These are phyloP conservation scores for Vinca minor DNA, from an alignment of 257 asterid species.

Conservation along the genomic window DNA sequence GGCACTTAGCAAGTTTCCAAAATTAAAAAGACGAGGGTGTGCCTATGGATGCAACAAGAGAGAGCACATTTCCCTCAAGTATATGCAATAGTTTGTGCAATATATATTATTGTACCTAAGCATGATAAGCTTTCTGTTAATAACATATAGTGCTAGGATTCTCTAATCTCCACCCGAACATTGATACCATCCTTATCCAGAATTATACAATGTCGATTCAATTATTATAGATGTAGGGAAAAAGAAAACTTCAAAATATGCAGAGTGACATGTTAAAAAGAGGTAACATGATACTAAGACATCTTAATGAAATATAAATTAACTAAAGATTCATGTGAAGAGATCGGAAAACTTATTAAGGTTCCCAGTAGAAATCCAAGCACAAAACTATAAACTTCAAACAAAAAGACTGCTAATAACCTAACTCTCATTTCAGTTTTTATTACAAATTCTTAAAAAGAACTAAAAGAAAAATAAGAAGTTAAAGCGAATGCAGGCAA, in stretches of 20 bases:
- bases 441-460: background rate
- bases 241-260: background rate
- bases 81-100: no score
- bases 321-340: background rate
- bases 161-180: background rate
- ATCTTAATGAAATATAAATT: background rate
- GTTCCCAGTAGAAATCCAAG: background rate
- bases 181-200: background rate
- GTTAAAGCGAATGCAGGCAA: no score
- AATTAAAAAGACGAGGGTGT: background rate
- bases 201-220: background rate
- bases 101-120: no score
- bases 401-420: background rate
- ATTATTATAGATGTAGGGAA: background rate
- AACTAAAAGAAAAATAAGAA: no score
- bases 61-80: background rate
- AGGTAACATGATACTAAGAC: background rate
- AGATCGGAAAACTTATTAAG: background rate
- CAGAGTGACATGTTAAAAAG: background rate
- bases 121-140: background rate
- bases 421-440: background rate
- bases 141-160: background rate
- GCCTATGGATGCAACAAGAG: background rate
- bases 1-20: background rate
- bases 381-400: background rate